Base-by-base conservation (phyloP, 192 early-diverging fungal genomes). In the Coemansia sp. region DNA sequence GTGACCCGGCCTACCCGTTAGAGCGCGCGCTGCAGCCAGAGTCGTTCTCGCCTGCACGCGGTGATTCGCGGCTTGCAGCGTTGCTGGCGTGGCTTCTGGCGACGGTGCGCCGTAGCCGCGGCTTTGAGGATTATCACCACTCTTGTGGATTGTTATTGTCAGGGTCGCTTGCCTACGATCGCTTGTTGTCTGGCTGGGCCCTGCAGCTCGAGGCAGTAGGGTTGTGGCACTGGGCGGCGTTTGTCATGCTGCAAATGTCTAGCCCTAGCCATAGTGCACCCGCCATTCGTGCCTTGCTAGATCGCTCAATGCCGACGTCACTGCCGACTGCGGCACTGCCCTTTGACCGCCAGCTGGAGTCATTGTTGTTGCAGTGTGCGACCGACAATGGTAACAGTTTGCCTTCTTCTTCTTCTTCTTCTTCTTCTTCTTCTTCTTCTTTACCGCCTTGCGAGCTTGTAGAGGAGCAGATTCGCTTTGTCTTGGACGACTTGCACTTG, bases 221-320 rank as follows among this genome's bases (percentile, higher is more conserved):
- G 0, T 62, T 90, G 21, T 94, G 89, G 88, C 65, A 90, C 30
- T 94, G 91, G 92, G 83, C 90, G 3, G 65, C 86, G 31, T 95
- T 83, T 79, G 86, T 91, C 19, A 71, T 81, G 4, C 57, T 90
- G 43, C 89, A 87, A 54, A 57, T 95, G 43, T 70, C 60, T 2
- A 62, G 73, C 26, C 38, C 51, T 0, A 13, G 32, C 3, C 67
- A 70, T n/a, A 70, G 81, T 5, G 79, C 76, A 18, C 31, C 56
- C 10, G 63, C 80, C 0, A 78, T 90, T 22, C 77, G 72, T 4
- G 43, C 60, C 1, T 30, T 68, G 19, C 23, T 71, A 3, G 58
- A 68, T 34, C 62, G 70, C 8, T 60, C 63, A 31, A 56, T 70
- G 45, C 58, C 30, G 6, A 49, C 19, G 26, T 53, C 68, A 5